Evolutionary conservation across 371 early-diverging fungal genomes (phyloP).

Genomic region (Mucor lusitanicus): DNA sequence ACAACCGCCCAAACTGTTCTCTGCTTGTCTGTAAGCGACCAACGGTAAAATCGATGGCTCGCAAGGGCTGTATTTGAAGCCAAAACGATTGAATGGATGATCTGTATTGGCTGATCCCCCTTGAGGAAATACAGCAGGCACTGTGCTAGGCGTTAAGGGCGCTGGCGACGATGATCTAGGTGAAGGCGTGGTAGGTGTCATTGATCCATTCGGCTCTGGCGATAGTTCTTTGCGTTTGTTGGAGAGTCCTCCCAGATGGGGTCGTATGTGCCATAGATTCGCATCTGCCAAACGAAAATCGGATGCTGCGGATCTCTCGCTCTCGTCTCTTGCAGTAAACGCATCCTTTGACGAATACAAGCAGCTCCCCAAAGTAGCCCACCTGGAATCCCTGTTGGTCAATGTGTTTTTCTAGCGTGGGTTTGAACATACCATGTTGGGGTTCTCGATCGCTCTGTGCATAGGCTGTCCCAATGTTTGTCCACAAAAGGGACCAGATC

Average conservation of each 20-base stretch:
- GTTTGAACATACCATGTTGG: constrained; percentile 55
- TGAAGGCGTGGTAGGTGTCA: constrained; percentile 29
- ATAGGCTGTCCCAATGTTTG: constrained; percentile 68
- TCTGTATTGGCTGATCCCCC: constrained; percentile 33
- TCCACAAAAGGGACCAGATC: constrained; percentile 71
- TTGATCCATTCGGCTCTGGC: constrained; percentile 26
- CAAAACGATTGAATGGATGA: constrained; percentile 54
- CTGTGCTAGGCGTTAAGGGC: constrained; percentile 24
- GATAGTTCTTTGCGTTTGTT: constrained; percentile 21
- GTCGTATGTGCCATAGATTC: constrained; percentile 67
- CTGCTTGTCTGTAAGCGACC: constrained; percentile 58
- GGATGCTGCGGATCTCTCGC: constrained; percentile 65
- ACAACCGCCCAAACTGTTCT: constrained; percentile 50
- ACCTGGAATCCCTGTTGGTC: constrained; percentile 32
- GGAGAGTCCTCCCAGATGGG: constrained; percentile 20
- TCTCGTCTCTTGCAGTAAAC: constrained; percentile 63
- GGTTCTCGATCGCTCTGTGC: constrained; percentile 66
- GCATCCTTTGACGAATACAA: constrained; percentile 66
- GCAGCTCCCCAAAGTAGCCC: constrained; percentile 69
- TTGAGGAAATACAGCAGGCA: constrained; percentile 32
- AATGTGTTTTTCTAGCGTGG: neutral
- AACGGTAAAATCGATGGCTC: constrained; percentile 55
- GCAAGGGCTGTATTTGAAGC: constrained; percentile 69
- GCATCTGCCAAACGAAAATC: constrained; percentile 64
- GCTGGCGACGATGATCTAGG: constrained; percentile 36